These are phyloP conservation scores for Saccharomyces hybrid DNA, from an alignment of 1,139 yeast species.

Conservation along the genomic window DNA sequence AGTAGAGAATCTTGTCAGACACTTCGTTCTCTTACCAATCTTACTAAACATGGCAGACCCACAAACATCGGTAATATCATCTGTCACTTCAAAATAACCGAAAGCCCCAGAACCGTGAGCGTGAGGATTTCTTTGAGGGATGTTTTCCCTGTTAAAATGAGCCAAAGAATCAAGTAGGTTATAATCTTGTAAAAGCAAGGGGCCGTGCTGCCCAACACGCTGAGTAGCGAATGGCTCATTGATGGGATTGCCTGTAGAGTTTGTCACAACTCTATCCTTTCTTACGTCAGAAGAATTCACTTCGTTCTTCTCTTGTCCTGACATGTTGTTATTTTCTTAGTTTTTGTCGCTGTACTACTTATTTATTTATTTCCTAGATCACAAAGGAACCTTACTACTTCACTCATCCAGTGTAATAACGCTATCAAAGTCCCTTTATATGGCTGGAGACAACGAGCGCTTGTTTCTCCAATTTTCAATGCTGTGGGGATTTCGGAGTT, in stretches of 20 bases:
- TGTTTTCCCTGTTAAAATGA: constrained; percentile 56
- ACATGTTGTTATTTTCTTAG: neutral
- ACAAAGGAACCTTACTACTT: no score
- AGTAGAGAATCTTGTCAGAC: constrained; percentile 48
- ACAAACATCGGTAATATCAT: constrained; percentile 46
- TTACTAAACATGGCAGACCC: constrained; percentile 43
- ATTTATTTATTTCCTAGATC: no score
- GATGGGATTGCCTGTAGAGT: constrained; percentile 68
- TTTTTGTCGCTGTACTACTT: no score
- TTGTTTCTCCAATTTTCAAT: neutral
- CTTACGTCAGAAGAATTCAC: constrained; percentile 24
- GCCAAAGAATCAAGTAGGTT: constrained; percentile 48
- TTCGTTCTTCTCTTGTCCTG: constrained; percentile 5
- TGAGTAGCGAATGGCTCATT: constrained; percentile 56
- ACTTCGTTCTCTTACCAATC: constrained; percentile 43
- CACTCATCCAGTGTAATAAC: neutral
- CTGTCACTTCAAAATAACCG: constrained; percentile 54
- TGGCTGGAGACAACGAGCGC: neutral
- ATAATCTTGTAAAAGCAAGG: constrained; percentile 50
- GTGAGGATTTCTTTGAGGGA: constrained; percentile 59
- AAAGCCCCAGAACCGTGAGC: constrained; percentile 62
- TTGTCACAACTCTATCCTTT: constrained; percentile 38
- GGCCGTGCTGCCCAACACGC: constrained; percentile 52
- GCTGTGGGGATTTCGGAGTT: neutral
- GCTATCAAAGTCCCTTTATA: neutral